A percentile compares a stretch with the other conserved stretches of the same genome.
phyloP scores from a whole-genome alignment of 106 monocot species.

The Chionographis japonica region DNA sequence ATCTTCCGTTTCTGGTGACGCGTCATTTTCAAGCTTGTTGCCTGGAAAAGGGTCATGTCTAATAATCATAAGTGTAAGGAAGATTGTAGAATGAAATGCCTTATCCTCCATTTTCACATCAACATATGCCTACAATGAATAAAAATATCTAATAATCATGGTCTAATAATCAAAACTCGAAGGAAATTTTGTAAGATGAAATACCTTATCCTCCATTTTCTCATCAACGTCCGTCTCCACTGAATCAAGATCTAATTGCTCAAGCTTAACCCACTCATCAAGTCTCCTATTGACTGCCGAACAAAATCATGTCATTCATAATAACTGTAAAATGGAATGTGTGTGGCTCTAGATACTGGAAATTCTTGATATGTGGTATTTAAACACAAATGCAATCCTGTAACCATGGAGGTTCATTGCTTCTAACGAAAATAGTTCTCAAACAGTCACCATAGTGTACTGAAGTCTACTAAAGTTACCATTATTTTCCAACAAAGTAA shows the following conservation, averaged over 20 bases:
- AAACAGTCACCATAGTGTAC: too few species aligned
- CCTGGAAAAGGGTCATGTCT: conserved; percentile 34
- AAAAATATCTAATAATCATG: too few species aligned
- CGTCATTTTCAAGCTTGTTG: conserved; percentile 97
- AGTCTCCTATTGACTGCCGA: conserved; percentile 92
- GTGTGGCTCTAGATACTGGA: background rate
- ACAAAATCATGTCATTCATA: background rate
- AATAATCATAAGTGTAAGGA: background rate
- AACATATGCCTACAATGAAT: conserved; percentile 23
- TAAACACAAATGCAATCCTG: background rate
- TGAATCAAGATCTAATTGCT: conserved; percentile 96
- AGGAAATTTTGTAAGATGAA: background rate
- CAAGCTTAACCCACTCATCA: conserved; percentile 96
- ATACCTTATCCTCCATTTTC: conserved; percentile 95
- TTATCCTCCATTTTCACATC: conserved; percentile 97
- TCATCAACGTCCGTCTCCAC: conserved; percentile 87
- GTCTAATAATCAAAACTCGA: background rate
- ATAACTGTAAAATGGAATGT: background rate
- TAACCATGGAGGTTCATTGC: too few species aligned
- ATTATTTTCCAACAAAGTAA: too few species aligned
- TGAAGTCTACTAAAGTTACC: too few species aligned
- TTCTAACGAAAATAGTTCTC: too few species aligned
- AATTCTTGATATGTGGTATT: background rate
- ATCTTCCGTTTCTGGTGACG: conserved; percentile 92
- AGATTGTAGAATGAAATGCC: conserved; percentile 30